Evolutionary conservation across 306 rosid genomes (phyloP).

Genomic region (Vigna mungo): DNA sequence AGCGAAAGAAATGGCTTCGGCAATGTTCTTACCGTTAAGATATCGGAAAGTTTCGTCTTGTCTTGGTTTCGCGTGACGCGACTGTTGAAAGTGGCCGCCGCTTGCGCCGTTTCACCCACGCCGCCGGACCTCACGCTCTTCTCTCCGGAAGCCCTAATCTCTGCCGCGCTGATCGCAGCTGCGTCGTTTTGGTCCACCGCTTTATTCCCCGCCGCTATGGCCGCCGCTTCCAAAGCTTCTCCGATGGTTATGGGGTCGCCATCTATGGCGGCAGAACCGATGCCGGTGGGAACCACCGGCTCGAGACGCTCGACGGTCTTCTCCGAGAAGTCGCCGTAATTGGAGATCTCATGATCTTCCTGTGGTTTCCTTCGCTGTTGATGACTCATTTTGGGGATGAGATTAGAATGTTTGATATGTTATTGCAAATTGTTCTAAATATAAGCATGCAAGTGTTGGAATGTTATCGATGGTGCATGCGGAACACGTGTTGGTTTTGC

Average conservation of each 20-base stretch:
- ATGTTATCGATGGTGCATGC: too few species aligned
- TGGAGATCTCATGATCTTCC: constrained; percentile 8
- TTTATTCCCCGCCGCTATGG: constrained; percentile 35
- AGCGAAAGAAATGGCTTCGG: too few species aligned
- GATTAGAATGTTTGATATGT: background rate
- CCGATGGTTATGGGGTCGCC: constrained; percentile 50
- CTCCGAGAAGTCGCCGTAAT: constrained; percentile 52
- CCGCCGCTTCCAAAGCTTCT: constrained; percentile 47
- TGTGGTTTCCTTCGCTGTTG: constrained; percentile 36
- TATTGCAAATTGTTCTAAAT: too few species aligned
- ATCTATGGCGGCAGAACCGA: constrained; percentile 41
- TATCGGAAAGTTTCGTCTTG: constrained; percentile 45
- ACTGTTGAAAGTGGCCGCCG: constrained; percentile 39
- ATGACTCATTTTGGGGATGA: constrained; percentile 33
- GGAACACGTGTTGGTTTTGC: too few species aligned
- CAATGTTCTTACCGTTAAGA: constrained; percentile 25
- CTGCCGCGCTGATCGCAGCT: constrained; percentile 29
- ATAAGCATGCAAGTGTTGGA: too few species aligned
- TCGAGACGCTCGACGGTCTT: background rate
- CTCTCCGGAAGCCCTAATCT: constrained; percentile 48
- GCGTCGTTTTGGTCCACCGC: constrained; percentile 47
- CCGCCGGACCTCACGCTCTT: constrained; percentile 1
- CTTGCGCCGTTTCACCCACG: constrained; percentile 29
- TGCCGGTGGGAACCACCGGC: constrained; percentile 9
- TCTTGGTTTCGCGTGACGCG: constrained; percentile 15